Evolutionary conservation across 345 rosid species (phyloP), one percentile per base, ranked within the genome.

Genomic region (Capsella bursapastoris): DNA sequence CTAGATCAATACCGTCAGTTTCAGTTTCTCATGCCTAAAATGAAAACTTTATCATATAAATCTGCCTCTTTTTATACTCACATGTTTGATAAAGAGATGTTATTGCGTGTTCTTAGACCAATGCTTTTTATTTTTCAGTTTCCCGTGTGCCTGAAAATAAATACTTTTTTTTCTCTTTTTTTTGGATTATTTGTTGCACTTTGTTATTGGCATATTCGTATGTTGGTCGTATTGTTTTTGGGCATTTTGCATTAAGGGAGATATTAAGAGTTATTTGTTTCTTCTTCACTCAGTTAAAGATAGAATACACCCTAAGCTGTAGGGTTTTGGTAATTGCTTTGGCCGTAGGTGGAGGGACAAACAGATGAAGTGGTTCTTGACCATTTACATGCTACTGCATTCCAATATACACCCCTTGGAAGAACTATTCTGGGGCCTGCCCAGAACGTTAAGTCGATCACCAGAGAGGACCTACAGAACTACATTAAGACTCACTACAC

Each of bases 331-430:
- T 57, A 5, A 31, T 43, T 65, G 56, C 32, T 10, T 56, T 25
- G 18, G 7, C 43, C 3, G 3, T 69, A 92, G 99, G 97, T 90
- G 71, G 98, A 89, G 70, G 89, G 88, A 53, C 97, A 92, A 81
- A 90, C 91, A 0, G 97, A 92, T 78, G 99, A 96, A 74, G 99
- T 90, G 74, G 85, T 96, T 77, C 94, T 92, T 71, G 96, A 92
- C 77, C 98, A 96, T 81, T 81, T 96, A 85, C 99, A 92, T 77
- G 92, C 98, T 10, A 92, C 99, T 57, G 99, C 99, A 13, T 92
- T 92, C 81, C 99, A 90, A 71, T 83, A 86, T 78, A 82, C 98
- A 70, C 96, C 99, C 65, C 79, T 92, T 65, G 99, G 98, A 62
- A 88, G 98, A 82, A 90, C 91, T 64, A 96, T 96, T 81, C 88